A percentile compares a stretch with the other conserved stretches of the same genome.
Conservation (phyloP, 1,139 yeast species). For the Blastobotrys buckinghamii region DNA sequence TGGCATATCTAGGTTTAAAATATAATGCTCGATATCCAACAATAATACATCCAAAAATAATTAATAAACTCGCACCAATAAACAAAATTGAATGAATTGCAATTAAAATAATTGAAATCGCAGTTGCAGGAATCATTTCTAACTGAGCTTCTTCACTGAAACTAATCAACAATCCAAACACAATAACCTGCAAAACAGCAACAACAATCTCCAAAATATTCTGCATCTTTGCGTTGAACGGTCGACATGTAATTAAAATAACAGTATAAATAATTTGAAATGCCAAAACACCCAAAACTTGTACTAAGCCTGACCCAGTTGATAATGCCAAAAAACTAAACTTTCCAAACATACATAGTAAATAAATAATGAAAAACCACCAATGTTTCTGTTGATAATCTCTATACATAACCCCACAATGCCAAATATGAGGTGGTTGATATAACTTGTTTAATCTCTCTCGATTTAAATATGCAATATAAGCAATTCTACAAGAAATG, state of each 20-base stretch:
- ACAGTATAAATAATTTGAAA: not conserved
- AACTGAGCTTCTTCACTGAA: not conserved
- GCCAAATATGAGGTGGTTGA: not conserved
- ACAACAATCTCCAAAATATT: not conserved
- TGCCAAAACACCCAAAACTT: not conserved
- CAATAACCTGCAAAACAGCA: not conserved
- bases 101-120: conserved; percentile 1
- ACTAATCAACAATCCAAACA: not conserved
- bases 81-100: conserved; percentile 1
- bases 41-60: not conserved
- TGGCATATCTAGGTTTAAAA: not conserved
- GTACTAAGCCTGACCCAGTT: not conserved
- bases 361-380: conserved; percentile 5
- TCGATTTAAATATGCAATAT: conserved; percentile 1
- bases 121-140: not conserved
- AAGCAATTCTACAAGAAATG: not conserved
- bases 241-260: not conserved
- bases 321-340: not conserved
- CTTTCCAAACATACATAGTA: not conserved
- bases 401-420: conserved; percentile 1
- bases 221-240: not conserved
- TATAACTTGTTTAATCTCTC: not conserved
- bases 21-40: not conserved
- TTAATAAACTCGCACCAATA: not conserved
- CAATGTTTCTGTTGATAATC: not conserved